Base-by-base conservation (phyloP, 2,329 filamentous ascomycete genomes). In the Gliomastix tumulicola region DNA sequence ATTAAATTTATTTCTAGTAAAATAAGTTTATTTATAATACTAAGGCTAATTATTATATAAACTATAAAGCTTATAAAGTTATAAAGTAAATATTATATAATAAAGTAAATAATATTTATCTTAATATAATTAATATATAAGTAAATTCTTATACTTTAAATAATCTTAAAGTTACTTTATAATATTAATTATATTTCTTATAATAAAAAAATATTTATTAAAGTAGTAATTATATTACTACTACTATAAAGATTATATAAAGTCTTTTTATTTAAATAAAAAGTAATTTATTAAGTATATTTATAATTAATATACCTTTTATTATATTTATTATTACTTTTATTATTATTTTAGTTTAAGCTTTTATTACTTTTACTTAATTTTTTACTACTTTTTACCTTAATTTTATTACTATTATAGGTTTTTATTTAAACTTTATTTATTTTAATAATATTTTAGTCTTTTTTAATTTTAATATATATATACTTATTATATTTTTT, bases 51-150 rank as follows among this genome's bases (percentile, higher is more conserved):
- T 28, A 28, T 28, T 28, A 28, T 6, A 28, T 28, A 28, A 7
- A 28, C 3, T 28, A 28, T 3, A 7, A 28, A 7, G 2, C 9
- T 28, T 13, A 28, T 12, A 13, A 28, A 7, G 13, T 28, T 28
- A 28, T 28, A 28, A 13, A 28, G 10, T 28, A 28, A 28, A 28
- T 13, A 12, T 6, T 28, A 28, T 13, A 15, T 7, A 2, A 13
- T 28, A 5, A 7, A 6, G 16, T 15, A 19, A 3, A 11, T 16
- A 19, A 35, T 35, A 32, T 32, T 6, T 37, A 45, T 25, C 18
- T 40, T 48, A 1, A 37, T 39, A 18, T 35, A 36, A 1, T 12
- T 7, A 4, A 21, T 5, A 13, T 9, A 30, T 31, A 31, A n/a
- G 43, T 25, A 5, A 15, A 7, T 32, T 16, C 3, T 8, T 16